Percentiles rank a stretch among this genome's conserved stretches.
Evolutionary conservation across 768 basidiomycete genomes (phyloP).

Genomic region (Xerocomellus amylosporus): DNA sequence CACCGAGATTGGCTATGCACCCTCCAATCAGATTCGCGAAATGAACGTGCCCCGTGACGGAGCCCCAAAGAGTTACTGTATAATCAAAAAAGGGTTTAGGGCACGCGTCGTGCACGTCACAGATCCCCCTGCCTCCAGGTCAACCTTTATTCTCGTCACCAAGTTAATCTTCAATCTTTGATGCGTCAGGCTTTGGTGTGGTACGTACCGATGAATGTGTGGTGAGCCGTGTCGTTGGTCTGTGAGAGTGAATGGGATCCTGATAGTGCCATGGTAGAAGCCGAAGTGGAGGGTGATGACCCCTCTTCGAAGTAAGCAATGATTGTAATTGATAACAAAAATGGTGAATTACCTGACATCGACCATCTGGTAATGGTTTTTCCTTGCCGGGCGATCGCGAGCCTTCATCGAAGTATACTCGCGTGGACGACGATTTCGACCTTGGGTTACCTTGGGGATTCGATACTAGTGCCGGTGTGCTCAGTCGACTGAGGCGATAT

Average conservation of each 20-base stretch:
- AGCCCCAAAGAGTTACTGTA: neutral
- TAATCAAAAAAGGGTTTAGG: neutral
- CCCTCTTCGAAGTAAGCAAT: conserved; percentile 1
- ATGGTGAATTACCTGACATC: neutral
- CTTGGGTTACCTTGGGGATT: neutral
- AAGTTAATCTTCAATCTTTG: conserved; percentile 18
- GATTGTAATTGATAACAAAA: neutral
- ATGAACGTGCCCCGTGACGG: conserved; percentile 16
- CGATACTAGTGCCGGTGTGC: neutral
- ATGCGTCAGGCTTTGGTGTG: conserved; percentile 23
- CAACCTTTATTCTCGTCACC: neutral
- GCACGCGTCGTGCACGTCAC: conserved; percentile 19
- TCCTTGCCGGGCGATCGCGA: conserved; percentile 1
- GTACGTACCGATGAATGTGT: conserved; percentile 1
- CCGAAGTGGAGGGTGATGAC: neutral
- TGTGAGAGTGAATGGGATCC: neutral
- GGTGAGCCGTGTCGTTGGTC: neutral
- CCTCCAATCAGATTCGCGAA: conserved; percentile 26
- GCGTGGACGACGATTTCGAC: neutral
- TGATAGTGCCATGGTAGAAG: conserved; percentile 7
- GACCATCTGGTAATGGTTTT: neutral
- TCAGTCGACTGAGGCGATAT: neutral
- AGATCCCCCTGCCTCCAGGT: neutral
- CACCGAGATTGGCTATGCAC: conserved; percentile 22
- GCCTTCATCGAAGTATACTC: neutral